Base-by-base conservation (phyloP, 805 yeast genomes). In the Scheffersomyces spartinae region DNA sequence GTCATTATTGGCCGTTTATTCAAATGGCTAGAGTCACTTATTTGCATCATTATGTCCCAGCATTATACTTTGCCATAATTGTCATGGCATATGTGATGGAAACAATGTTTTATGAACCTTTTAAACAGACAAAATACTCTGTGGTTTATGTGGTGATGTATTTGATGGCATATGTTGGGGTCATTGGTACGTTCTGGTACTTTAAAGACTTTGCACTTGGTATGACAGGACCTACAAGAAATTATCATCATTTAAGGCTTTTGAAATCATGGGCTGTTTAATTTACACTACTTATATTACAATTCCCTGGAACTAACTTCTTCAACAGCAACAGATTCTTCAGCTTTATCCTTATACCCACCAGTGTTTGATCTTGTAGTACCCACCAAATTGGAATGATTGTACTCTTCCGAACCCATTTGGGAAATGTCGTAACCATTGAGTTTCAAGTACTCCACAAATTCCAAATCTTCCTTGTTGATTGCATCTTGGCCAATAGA, bases 1-100 rank as follows among this genome's bases (percentile, higher is more conserved):
- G 84, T 42, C 96, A 88, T 54, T 88, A 64, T 53, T 46, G 81
- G 43, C 97, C 98, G 17, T 88, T 88, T 55, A 71, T 79, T 17
- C 55, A 84, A 32, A 88, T 88, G 98, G 85, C 93, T 8, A 80
- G 98, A 62, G 96, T 91, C 30, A 85, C 94, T 2, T 88, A 91
- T 49, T 91, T 88, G 17, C 98, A 88, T 55, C 98, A 88, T 52
- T 88, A 88, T 53, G 71, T 85, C 38, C 98, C 98, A 9, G 95
- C 97, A 1, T 66, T 86, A 35, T 88, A 81, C 56, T 88, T 88
- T 60, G 97, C 97, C 26, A 77, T 85, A 61, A 59, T 86, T 36
- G 76, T 83, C 16, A 64, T 73, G 38, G 72, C 71, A 29, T 80
- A 71, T 50, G 55, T 69, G 36, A 54, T 77, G 24, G 83, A 77